A percentile compares a stretch with the other conserved stretches of the same genome.
Evolutionary conservation across 345 rosid species (phyloP).

Genomic region (Citrus cavaleriei): DNA sequence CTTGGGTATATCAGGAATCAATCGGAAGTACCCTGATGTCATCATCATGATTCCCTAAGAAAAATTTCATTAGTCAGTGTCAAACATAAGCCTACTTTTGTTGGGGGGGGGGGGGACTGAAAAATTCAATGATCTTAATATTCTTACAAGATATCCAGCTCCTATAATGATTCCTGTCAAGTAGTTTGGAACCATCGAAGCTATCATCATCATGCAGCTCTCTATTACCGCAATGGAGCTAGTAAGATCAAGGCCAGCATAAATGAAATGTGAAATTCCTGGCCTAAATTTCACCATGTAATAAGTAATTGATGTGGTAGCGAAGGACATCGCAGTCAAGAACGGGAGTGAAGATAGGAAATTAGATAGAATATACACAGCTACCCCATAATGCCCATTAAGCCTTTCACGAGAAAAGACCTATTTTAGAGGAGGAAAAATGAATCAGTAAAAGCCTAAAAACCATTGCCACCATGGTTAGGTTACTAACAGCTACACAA

Average conservation of each 20-base stretch:
- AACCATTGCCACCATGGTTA: not conserved
- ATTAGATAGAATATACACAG: conserved; percentile 40
- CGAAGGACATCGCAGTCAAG: conserved; percentile 31
- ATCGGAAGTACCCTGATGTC: conserved; percentile 49
- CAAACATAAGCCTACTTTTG: not conserved
- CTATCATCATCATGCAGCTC: conserved; percentile 57
- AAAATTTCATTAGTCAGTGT: conserved; percentile 1
- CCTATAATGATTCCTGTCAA: conserved; percentile 46
- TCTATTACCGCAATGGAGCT: conserved; percentile 44
- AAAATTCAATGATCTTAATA: not conserved
- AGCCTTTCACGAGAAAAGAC: conserved; percentile 45
- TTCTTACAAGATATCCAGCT: conserved; percentile 49
- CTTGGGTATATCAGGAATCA: conserved; percentile 41
- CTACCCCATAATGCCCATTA: conserved; percentile 42
- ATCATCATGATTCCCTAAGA: conserved; percentile 43
- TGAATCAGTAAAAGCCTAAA: conserved; percentile 2
- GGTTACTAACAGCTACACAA: not conserved
- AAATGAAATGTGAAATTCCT: conserved; percentile 29
- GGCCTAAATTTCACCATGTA: conserved; percentile 46
- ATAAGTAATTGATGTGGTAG: conserved; percentile 33
- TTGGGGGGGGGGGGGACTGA: too few species aligned
- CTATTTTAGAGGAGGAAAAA: conserved; percentile 17
- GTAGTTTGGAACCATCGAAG: conserved; percentile 56
- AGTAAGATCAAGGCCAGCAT: conserved; percentile 30
- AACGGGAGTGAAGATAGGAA: conserved; percentile 52